phyloP scores from a whole-genome alignment of 75 land plant genomes.

The Selaginella moellendorffii region DNA sequence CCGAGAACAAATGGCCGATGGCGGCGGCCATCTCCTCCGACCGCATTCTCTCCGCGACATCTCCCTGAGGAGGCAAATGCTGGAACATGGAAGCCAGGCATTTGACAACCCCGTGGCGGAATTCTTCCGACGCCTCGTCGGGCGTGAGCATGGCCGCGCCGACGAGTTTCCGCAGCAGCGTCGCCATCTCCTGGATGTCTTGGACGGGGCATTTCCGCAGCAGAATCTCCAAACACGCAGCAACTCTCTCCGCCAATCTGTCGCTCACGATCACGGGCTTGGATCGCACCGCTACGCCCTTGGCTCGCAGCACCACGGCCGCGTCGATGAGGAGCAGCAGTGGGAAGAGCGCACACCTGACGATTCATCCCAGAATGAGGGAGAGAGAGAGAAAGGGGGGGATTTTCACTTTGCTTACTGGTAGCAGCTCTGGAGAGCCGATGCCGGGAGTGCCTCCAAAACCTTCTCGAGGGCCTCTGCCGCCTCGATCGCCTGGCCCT shows the following conservation, averaged over 20 bases:
- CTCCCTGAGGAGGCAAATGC: constrained; percentile 34
- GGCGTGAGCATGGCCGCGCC: constrained; percentile 68
- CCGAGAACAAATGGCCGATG: constrained; percentile 82
- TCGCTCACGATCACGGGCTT: constrained; percentile 29
- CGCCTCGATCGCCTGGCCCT: neutral
- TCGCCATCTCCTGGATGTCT: constrained; percentile 48
- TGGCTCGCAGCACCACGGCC: constrained; percentile 42
- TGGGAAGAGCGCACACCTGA: constrained; percentile 67
- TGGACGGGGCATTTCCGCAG: constrained; percentile 41
- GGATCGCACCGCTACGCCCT: neutral
- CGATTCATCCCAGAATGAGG: neutral
- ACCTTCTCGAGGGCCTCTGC: constrained; percentile 3
- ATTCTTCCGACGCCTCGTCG: constrained; percentile 82
- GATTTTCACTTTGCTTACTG: constrained; percentile 14
- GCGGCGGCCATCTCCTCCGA: constrained; percentile 62
- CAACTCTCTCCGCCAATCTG: constrained; percentile 43
- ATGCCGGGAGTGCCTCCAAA: neutral
- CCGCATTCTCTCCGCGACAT: constrained; percentile 27
- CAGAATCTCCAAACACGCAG: constrained; percentile 50
- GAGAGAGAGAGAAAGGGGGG: too few relatives aligned
- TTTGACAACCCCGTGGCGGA: constrained; percentile 69
- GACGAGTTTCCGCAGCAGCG: constrained; percentile 62
- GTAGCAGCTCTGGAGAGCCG: constrained; percentile 12
- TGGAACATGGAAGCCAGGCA: constrained; percentile 50
- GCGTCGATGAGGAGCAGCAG: constrained; percentile 64